Base-by-base conservation (phyloP, 768 basidiomycete species). In the Neoboletus subvelutipes region DNA sequence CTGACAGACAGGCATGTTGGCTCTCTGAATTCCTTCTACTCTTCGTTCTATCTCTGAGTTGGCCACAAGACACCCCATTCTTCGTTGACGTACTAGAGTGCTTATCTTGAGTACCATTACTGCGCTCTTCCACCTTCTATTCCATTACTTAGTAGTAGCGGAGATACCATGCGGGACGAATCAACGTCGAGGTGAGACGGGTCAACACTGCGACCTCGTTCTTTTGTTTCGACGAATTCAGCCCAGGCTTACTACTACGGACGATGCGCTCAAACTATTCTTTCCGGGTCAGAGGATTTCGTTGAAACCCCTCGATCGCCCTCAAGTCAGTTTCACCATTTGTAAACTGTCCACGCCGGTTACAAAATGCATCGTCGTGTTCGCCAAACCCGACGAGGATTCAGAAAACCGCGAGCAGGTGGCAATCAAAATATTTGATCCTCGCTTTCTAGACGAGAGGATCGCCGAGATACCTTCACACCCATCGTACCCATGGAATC, bases 341-440 rank as follows among this genome's bases (percentile, higher is more conserved):
- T 33, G 17, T 24, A 58, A 50, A 17, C 42, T 58, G 20, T 59
- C 34, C 17, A 48, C 15, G 5, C 39, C 50, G 12, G 33, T 57
- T 1, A 59, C 45, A 12, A 50, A 56, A 17, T 34, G 50, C 26
- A 11, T 45, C 12, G 54, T 46, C 22, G 26, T 59, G 5, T 49
- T 59, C 17, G 58, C 49, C 39, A 52, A 57, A n/a, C 45, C 50
- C 2, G 34, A 43, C 13, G 31, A 2, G 3, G 45, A 39, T 10
- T 13, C 12, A 34, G 37, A 40, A 1, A 17, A 37, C 22, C 1
- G 12, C 1, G 33, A 36, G 12, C 33, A 45, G 26, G 39, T 52
- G 6, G 50, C 47, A 0, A 52, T 57, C 31, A 58, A 57, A 33
- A 52, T 57, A 52, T 52, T n/a, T 1, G 50, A 59, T 47, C 55